Base-by-base conservation (phyloP, 495 filamentous ascomycete genomes). In the Hyaloscypha finlandica region DNA sequence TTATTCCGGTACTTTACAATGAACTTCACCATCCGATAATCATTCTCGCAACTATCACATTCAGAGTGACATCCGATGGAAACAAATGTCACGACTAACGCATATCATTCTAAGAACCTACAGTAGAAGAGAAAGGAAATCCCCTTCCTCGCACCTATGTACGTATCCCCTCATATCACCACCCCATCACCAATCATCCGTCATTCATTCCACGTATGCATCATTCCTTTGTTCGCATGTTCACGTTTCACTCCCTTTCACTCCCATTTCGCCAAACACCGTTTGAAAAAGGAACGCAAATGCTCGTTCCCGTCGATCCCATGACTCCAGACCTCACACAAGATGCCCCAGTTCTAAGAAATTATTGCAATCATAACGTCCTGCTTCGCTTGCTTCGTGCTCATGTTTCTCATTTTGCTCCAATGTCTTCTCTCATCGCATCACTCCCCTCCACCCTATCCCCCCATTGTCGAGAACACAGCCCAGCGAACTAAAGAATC, bases 401-500 rank as follows among this genome's bases (percentile, higher is more conserved):
- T 19, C 16, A 19, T 4, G 9, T 48, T 19, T 4, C 4, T 19
- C 42, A 12, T 3, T 48, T 48, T 12, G 16, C 16, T 48, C 42
- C 16, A 0, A 19, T 48, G 16, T 48, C 16, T 4, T 19, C 9
- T 48, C 42, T 48, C 42, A 4, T 12, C 35, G 35, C 35, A 37
- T 37, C 35, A 8, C 35, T 3, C 25, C 1, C 25, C 25, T 1
- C 25, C 25, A 25, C 25, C 25, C 25, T 25, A 25, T 25, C 12
- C 12, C 12, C 35, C 6, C 35, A 37, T 12, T 37, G 35, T 37
- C 12, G 35, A 53, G 51, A 53, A 56, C 6, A 2, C 20, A 30
- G n/a, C 6, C 22, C 22, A 30, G 19, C 19, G 6, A 53, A 53
- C 29, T 16, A 56, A 67, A 99, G 80, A 62, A 97, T 89, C 68